These are phyloP conservation scores for Lepiota subincarnata DNA, from an alignment of 768 basidiomycete species.

Conservation along the genomic window DNA sequence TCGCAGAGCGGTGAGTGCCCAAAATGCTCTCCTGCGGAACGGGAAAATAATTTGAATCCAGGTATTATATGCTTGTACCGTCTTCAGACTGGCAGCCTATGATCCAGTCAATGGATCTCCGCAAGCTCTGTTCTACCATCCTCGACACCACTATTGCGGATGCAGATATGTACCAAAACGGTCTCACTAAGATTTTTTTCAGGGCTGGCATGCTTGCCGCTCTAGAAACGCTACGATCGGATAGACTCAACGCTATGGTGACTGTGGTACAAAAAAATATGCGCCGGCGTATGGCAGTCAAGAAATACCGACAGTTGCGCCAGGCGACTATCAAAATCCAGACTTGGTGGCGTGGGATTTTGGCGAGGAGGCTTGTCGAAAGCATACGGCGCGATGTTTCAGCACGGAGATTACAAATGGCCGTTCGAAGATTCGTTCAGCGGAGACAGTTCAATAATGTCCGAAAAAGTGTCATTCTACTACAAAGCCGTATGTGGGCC, in stretches of 20 bases:
- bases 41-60: conserved; percentile 25
- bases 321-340: conserved; percentile 80
- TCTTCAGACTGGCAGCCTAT: conserved; percentile 84
- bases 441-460: conserved; percentile 64
- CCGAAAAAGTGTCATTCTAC: conserved; percentile 55
- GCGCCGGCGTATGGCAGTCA: conserved; percentile 78
- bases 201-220: conserved; percentile 98
- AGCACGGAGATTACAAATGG: conserved; percentile 73
- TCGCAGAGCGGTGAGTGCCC: conserved; percentile 81
- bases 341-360: conserved; percentile 89
- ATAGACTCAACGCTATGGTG: conserved; percentile 84
- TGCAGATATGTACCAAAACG: conserved; percentile 94
- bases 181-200: conserved; percentile 98
- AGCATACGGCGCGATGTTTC: conserved; percentile 68
- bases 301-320: conserved; percentile 70
- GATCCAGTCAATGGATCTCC: conserved; percentile 79
- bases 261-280: conserved; percentile 98
- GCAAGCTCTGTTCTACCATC: conserved; percentile 77
- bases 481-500: conserved; percentile 79
- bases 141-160: conserved; percentile 86
- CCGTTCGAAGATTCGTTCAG: conserved; percentile 68
- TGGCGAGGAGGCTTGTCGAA: conserved; percentile 70
- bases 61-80: conserved; percentile 95
- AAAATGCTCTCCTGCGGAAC: not conserved
- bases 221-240: conserved; percentile 85